Conservation (phyloP, 2,329 filamentous ascomycete genomes). For the Hymenotorrendiella dingleyae region DNA sequence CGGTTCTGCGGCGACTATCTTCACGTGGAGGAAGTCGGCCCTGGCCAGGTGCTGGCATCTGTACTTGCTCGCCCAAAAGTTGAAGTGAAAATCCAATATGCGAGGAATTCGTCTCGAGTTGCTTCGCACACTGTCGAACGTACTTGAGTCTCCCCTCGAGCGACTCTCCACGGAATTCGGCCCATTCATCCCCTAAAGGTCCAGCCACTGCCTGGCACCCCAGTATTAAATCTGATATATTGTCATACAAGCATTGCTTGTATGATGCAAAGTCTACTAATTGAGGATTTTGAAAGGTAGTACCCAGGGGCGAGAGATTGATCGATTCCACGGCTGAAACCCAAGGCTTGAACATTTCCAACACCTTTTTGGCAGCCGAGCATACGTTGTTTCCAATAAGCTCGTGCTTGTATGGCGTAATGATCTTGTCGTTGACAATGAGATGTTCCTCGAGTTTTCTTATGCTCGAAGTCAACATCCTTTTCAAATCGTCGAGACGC, state of each 20-base stretch:
- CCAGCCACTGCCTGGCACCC: constrained; percentile 88
- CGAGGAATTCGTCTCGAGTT: constrained; percentile 79
- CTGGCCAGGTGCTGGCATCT: constrained; percentile 44
- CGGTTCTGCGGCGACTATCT: constrained; percentile 44
- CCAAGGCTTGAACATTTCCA: constrained; percentile 88
- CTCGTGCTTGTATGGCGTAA: constrained; percentile 73
- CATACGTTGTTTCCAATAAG: constrained; percentile 79
- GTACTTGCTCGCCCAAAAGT: constrained; percentile 76
- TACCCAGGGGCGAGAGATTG: constrained; percentile 73
- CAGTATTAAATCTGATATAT: constrained; percentile 81
- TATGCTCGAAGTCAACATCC: constrained; percentile 78
- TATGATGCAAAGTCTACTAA: constrained; percentile 81
- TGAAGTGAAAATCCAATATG: constrained; percentile 86
- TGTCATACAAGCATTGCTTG: constrained; percentile 92
- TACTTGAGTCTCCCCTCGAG: constrained; percentile 80
- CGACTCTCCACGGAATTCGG: constrained; percentile 82
- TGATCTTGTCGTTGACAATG: constrained; percentile 69
- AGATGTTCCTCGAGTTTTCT: constrained; percentile 83
- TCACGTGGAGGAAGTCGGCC: constrained; percentile 28
- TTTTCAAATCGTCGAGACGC: constrained; percentile 77
- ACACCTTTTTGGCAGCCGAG: constrained; percentile 67
- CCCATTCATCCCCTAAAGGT: constrained; percentile 91
- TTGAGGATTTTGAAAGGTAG: constrained; percentile 76
- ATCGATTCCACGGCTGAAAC: constrained; percentile 86
- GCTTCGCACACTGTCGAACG: constrained; percentile 69